Evolutionary conservation across 2,329 filamentous ascomycete species (phyloP).

Genomic region (Penicillium sp.): DNA sequence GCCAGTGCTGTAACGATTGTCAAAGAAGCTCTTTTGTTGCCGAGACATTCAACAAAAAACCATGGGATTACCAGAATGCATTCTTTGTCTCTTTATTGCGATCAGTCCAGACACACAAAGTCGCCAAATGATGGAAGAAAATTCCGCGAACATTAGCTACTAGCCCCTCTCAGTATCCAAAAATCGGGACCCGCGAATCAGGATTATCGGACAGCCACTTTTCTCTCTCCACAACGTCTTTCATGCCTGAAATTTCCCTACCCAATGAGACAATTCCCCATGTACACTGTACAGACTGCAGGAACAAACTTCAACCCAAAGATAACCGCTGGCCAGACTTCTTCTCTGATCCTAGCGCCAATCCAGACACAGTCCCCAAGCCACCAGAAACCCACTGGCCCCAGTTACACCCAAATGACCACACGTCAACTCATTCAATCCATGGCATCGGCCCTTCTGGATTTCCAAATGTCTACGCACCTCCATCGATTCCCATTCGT

Average conservation of each 20-base stretch:
- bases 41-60: background rate
- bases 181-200: constrained; percentile 4
- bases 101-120: background rate
- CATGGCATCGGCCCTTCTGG: constrained; percentile 18
- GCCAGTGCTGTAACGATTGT: background rate
- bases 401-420: background rate
- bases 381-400: background rate
- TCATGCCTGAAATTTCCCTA: background rate
- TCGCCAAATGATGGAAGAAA: background rate
- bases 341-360: constrained; percentile 8
- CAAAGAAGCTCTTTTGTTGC: background rate
- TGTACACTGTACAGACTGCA: background rate
- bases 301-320: background rate
- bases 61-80: too few species aligned
- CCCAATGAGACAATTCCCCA: background rate
- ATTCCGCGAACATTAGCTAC: background rate
- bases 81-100: background rate
- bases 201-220: background rate
- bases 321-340: background rate
- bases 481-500: constrained; percentile 1
- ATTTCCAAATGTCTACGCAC: constrained; percentile 1
- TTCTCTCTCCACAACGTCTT: background rate
- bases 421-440: constrained; percentile 17
- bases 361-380: background rate
- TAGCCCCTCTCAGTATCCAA: background rate